Evolutionary conservation across 164 flowering plant species (phyloP), one percentile per base, ranked within the genome.

Genomic region (Buxus sempervirens): DNA sequence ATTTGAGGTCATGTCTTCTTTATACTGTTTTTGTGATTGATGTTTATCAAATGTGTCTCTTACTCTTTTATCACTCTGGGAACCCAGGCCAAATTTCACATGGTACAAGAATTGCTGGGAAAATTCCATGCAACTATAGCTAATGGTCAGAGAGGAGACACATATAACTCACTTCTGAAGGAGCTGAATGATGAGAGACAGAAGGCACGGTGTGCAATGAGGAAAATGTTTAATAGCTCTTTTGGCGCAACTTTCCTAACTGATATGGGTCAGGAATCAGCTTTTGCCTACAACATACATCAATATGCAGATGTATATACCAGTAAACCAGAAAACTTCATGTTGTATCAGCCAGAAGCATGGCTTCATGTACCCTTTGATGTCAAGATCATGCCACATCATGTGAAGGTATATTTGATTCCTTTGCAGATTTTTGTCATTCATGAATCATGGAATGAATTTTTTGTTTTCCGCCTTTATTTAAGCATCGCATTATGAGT

Each of bases 361-460:
- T 95, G 98, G 98, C 86, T 95, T 77, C 92, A 90, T 82, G 94
- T 75, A 36, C 99, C 98, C 5, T 90, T 56, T 70, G 93, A 92
- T 81, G 73, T 95, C 77, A 90, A 95, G 84, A 90, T 95, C 81
- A 88, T 95, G 97, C 98, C 99, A 25, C 97, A 90, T 81, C 97
- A 92, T 72, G 78, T 95, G 58, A 92, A 95, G 99, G 99, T 95
- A 80, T 56, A 56, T 63, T 56, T 61, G 22, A 58, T 60, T 0
- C n/a, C 36, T 58, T 66, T 42, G 14, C 13, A 45, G 51, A 45
- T 3, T 45, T 5, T 10, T 45, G 51, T 45, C 51, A 45, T 45
- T 45, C 2, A 45, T 45, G 18, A 10, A 45, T 45, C 51, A 4
- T 3, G 38, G 38, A 3, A 3, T 3, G 7, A 32, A 32, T 3